Conservation (phyloP, 345 rosid species). For the Eucalyptus sideroxylon region DNA sequence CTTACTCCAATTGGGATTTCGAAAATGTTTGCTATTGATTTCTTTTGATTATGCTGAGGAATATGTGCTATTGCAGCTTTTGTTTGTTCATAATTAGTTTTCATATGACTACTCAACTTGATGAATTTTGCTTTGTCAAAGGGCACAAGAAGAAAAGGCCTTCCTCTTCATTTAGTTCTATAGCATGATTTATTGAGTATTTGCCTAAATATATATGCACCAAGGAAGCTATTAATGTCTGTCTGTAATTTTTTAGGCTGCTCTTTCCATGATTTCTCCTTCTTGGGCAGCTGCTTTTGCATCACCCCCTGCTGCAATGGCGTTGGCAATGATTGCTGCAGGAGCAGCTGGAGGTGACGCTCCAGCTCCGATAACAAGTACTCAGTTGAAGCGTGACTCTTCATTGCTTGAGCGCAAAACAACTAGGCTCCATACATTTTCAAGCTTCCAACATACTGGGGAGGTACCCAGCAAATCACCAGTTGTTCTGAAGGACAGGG, state of each 20-base stretch:
- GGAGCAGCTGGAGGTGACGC: constrained; percentile 94
- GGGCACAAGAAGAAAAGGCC: neutral
- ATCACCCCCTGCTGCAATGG: constrained; percentile 99
- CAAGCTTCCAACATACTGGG: constrained; percentile 83
- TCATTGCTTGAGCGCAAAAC: constrained; percentile 83
- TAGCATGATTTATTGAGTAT: neutral
- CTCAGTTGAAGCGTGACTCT: constrained; percentile 73
- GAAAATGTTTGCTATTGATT: neutral
- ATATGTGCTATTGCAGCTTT: neutral
- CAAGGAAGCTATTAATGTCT: neutral
- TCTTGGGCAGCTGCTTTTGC: constrained; percentile 99
- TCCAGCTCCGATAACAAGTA: constrained; percentile 43
- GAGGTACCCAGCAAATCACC: constrained; percentile 49
- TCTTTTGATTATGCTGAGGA: neutral
- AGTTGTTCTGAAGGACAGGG: constrained; percentile 81
- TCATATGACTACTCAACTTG: neutral
- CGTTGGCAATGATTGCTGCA: constrained; percentile 99
- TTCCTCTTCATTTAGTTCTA: neutral
- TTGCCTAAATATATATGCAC: neutral
- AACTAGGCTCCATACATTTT: constrained; percentile 64
- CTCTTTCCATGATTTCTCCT: constrained; percentile 89
- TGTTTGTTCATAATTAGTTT: neutral
- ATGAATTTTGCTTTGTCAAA: neutral
- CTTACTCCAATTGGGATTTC: neutral
- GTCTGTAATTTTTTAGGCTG: constrained; percentile 41